Percentiles rank a stretch among this genome's conserved stretches.
phyloP scores from a whole-genome alignment of 129 eudicot species.

The Logfia minima region DNA sequence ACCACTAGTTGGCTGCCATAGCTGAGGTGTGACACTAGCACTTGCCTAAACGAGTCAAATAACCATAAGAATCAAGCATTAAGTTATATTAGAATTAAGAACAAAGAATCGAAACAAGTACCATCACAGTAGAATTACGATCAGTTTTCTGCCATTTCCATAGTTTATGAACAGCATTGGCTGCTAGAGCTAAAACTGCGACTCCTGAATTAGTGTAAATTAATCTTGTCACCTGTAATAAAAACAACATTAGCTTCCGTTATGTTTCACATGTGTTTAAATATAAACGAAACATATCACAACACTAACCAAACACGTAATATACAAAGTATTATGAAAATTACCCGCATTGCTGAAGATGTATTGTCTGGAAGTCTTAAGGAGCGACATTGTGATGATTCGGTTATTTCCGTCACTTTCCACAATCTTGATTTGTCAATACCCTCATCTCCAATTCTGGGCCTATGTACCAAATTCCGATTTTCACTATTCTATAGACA shows the following conservation, averaged over 20 bases:
- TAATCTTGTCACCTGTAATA: slow-evolving; percentile 63
- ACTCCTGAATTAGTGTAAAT: slow-evolving; percentile 70
- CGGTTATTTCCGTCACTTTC: slow-evolving; percentile 70
- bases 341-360: slow-evolving; percentile 63
- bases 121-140: slow-evolving; percentile 59
- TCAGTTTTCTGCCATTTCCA: slow-evolving; percentile 83
- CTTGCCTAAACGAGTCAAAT: slow-evolving; percentile 50
- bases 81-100: not conserved
- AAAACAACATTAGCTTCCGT: not conserved
- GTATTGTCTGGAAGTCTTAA: slow-evolving; percentile 66
- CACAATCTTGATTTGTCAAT: slow-evolving; percentile 59
- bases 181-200: slow-evolving; percentile 68
- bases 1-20: slow-evolving; percentile 86
- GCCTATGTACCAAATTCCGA: slow-evolving; percentile 59
- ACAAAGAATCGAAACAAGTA: slow-evolving; percentile 19
- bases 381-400: slow-evolving; percentile 71
- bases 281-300: not conserved
- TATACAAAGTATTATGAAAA: not conserved
- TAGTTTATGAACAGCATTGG: slow-evolving; percentile 80
- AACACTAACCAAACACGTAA: not conserved
- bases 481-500: slow-evolving; percentile 60
- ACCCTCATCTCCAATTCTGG: slow-evolving; percentile 55
- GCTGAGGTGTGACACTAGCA: slow-evolving; percentile 59
- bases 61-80: slow-evolving; percentile 18
- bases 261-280: not conserved